Base-by-base conservation (phyloP, 1,284 basidiomycete genomes). In the Trichosporon coremiiforme region DNA sequence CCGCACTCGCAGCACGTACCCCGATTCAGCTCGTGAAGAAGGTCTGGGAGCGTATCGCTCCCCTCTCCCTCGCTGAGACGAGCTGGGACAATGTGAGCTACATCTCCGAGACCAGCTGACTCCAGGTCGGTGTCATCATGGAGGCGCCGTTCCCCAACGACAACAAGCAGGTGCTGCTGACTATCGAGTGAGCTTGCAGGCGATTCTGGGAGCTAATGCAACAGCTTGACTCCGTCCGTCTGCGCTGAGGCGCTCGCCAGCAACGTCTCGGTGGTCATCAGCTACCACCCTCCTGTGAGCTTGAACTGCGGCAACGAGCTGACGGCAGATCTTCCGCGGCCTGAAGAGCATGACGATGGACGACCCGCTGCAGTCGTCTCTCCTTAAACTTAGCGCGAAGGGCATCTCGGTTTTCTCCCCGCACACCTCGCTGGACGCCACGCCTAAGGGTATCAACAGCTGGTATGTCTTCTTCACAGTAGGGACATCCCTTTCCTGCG, bases 151-250 rank as follows among this genome's bases (percentile, higher is more conserved):
- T 88, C 41, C 84, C 86, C 55, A 87, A 87, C 53, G 84, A 86
- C 25, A 85, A 87, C n/a, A 89, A 88, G 69, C 86, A 87, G 45
- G 85, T 96, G 22, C 85, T 96, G 12, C 85, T 95, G 67, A 94
- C 93, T 10, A 92, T 94, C 76, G 93, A 95, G 93, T 94, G 76
- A 75, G 90, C n/a, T n/a, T n/a, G n/a, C n/a, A n/a, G n/a, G n/a
- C n/a, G n/a, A n/a, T n/a, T n/a, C n/a, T n/a, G n/a, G n/a, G n/a
- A n/a, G n/a, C n/a, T n/a, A n/a, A n/a, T n/a, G n/a, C n/a, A n/a
- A n/a, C 78, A 94, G 93, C 80, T 83, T 95, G 29, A 95, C 93
- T 0, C 86, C 91, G 1, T 86, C 88, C 12, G 93, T 96, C 25
- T 86, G 90, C 67, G 85, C 88, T 64, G 93, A 95, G 85, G 91